Evolutionary conservation across 2,329 filamentous ascomycete genomes (phyloP), one percentile per base, ranked within the genome.

Genomic region (Mollisia scopiformis): DNA sequence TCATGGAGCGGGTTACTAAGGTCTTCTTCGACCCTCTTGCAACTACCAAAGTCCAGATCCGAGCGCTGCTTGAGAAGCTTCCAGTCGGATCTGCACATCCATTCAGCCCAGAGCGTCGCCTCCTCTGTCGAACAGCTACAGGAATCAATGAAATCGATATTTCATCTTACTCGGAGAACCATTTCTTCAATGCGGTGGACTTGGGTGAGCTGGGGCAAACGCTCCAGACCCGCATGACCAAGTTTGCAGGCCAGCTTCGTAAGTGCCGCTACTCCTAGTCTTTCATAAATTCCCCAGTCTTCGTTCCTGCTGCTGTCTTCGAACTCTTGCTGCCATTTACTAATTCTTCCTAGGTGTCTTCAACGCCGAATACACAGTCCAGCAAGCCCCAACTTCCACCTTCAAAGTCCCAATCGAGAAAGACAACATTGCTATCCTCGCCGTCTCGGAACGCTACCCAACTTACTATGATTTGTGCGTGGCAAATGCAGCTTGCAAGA

Each of bases 401-500:
- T 64, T 69, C 59, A 31, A 60, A 13, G 58, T 68, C 14, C 66
- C 68, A 10, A 55, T 65, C 31, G 57, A 61, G 13, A 47, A 57
- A 16, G 62, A 58, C 2, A 50, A 69, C 43, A 67, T 64, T 21
- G 55, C 63, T 7, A 66, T 71, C 35, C 58, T 71, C 28, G 69
- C 65, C 4, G 59, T 71, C 19, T 70, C 68, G 1, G 63, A 65
- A 28, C 51, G 64, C 23, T 39, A 56, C 2, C 69, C 69, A 8
- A 70, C 66, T n/a, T 71, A 68, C 51, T 71, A 69, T 28, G 69
- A 71, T 54, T 66, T 71, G 37, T 71, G 69, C 55, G 47, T 70
- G 4, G 69, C 67, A 50, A 65, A 69, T 47, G 50, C 65, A 16
- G 54, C 56, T 3, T 60, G 61, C 30, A 64, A 65, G 3, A 63